Base-by-base conservation (phyloP, 345 rosid genomes). In the Geranium brycei region DNA sequence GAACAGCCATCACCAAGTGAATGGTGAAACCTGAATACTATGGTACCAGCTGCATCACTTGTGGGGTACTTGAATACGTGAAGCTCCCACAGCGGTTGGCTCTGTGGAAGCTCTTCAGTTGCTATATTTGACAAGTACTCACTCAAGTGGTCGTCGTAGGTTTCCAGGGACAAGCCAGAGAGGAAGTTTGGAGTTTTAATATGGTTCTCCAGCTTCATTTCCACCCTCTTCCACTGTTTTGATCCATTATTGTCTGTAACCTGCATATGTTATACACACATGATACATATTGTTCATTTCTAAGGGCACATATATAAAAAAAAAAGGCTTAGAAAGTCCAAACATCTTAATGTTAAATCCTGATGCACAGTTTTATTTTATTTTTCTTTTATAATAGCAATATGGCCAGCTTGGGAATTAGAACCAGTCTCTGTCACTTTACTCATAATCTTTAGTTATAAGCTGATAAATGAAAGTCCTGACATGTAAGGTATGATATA, bases 1-100 rank as follows among this genome's bases (percentile, higher is more conserved):
- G 80, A 78, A 58, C 57, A 73, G 38, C 84, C 84, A 41, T 80
- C 82, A 0, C 84, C 80, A 3, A 79, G 78, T 0, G 77, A n/a
- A 23, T 79, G 83, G 58, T 80, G 84, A 28, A 80, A 67, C 65
- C 75, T 80, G 35, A 80, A 73, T 0, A 75, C 64, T 2, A 71
- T 0, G 31, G 14, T 70, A 5, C 71, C 72, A 0, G 77, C 72
- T 23, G 76, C 71, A 16, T 66, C 19, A 8, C 15, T 72, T 12
- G 79, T 68, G 13, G 76, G 79, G 68, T 60, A 72, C 13, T 68
- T 75, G 32, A 80, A 8, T 14, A 77, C 7, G 38, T 77, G 81
- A 57, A 77, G 13, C 57, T 75, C 73, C 84, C 84, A 80, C 23
- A 68, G 56, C 0, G 77, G 79, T 30, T 47, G 73, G 67, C 18